These are phyloP conservation scores for Quercus dentata DNA, from an alignment of 306 rosid genomes.

Conservation along the genomic window DNA sequence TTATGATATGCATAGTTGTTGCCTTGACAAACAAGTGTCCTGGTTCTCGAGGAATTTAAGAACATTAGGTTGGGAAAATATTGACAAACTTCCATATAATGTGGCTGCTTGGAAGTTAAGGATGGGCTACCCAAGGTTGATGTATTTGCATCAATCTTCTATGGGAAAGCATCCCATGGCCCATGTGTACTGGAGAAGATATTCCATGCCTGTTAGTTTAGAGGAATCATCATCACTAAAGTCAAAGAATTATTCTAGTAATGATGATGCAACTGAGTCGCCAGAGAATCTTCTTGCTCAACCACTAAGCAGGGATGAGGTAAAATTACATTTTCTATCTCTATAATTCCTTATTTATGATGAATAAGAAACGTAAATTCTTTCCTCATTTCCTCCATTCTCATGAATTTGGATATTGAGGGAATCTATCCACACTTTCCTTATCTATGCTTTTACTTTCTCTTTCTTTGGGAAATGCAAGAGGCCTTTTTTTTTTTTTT, in stretches of 20 bases:
- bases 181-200: constrained; percentile 14
- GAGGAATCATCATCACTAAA: constrained; percentile 33
- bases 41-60: constrained; percentile 14
- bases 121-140: constrained; percentile 23
- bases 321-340: neutral
- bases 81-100: constrained; percentile 11
- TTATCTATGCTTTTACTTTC: neutral
- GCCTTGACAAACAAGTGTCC: constrained; percentile 25
- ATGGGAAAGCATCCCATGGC: constrained; percentile 4
- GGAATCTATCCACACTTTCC: neutral
- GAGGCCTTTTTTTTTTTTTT: neutral
- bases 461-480: neutral
- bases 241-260: constrained; percentile 16
- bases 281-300: constrained; percentile 33
- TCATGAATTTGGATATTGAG: neutral
- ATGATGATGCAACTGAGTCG: constrained; percentile 11
- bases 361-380: neutral
- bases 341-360: neutral
- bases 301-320: constrained; percentile 42
- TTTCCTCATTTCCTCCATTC: neutral
- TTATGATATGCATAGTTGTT: constrained; percentile 26
- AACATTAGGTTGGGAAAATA: constrained; percentile 21
- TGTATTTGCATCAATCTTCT: constrained; percentile 15
- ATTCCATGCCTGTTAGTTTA: constrained; percentile 19
- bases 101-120: constrained; percentile 10